Conservation (phyloP, 2,329 filamentous ascomycete species). For the Stemphylium lycopersici region DNA sequence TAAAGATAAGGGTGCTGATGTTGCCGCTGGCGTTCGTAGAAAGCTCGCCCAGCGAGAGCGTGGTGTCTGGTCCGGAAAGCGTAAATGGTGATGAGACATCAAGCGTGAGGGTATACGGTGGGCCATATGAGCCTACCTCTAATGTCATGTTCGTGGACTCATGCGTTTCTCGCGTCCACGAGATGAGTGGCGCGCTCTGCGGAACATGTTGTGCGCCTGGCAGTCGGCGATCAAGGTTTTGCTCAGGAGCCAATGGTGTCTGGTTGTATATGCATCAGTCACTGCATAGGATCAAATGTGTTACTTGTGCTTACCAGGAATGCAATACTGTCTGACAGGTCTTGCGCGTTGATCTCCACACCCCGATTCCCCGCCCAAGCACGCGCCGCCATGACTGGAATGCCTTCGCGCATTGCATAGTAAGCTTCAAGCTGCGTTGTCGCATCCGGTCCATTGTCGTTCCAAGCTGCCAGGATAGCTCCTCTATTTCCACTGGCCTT, state of each 20-base stretch:
- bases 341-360: conserved; percentile 31
- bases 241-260: conserved; percentile 49
- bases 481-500: conserved; percentile 43
- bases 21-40: conserved; percentile 16
- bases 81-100: conserved; percentile 52
- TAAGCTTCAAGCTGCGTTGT: conserved; percentile 57
- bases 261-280: neutral
- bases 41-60: conserved; percentile 44
- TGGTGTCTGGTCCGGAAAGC: conserved; percentile 53
- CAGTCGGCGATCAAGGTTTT: conserved; percentile 53
- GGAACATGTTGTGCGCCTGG: conserved; percentile 7
- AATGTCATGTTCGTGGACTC: conserved; percentile 24
- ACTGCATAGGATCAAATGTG: neutral
- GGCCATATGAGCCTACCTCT: conserved; percentile 52
- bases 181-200: conserved; percentile 28
- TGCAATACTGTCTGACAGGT: conserved; percentile 45
- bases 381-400: conserved; percentile 52
- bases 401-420: conserved; percentile 55
- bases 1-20: conserved; percentile 51
- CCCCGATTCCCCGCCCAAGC: conserved; percentile 53
- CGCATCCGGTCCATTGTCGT: conserved; percentile 57
- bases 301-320: conserved; percentile 32
- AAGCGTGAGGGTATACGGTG: conserved; percentile 54
- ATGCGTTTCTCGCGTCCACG: conserved; percentile 38
- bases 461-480: conserved; percentile 54